Evolutionary conservation across 768 basidiomycete species (phyloP), one percentile per base, ranked within the genome.

Genomic region (Crassisporium funariophilum): DNA sequence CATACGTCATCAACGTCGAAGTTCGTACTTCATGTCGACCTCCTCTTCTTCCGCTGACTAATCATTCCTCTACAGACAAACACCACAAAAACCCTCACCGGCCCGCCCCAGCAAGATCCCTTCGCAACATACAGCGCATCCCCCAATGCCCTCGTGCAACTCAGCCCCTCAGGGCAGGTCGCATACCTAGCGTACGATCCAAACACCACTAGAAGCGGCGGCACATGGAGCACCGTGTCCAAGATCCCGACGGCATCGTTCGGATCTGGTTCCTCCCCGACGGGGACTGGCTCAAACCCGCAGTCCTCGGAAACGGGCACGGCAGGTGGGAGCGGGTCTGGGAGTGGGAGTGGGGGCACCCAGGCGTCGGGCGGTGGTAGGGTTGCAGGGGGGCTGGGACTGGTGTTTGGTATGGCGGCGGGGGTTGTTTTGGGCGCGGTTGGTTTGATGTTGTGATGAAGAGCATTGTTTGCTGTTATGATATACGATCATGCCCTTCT

Each of bases 1-100:
- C 84, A n/a, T 63, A 63, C 36, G 55, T 63, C 38, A 69, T 89
- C 63, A 83, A 88, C 58, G 84, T 88, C 46, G 73, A 81, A 67
- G 81, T 82, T 57, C 6, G 58, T 49, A 27, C 5, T 36, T 31
- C 27, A 11, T 31, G 5, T 5, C 5, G 29, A n/a, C n/a, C 12
- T 6, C 11, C 7, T 40, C 17, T 35, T 37, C 22, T 19, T 19
- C 16, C 23, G 2, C 13, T 25, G 7, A 19, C 12, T 9, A 4
- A 11, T n/a, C 24, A 27, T 24, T 16, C 21, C 24, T 51, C 35
- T 31, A 22, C 27, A 58, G 56, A 52, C 55, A 6, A 63, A 63
- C 46, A 60, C 60, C 33, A 63, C 62, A 7, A 63, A 63, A 35
- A 58, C 58, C 10, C 54, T 63, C 41, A 48, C 60, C 2, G 58